Percentiles rank a stretch among this genome's conserved stretches.
phyloP scores from a whole-genome alignment of 495 filamentous ascomycete species.

The Friedmanniomyces endolithicus region DNA sequence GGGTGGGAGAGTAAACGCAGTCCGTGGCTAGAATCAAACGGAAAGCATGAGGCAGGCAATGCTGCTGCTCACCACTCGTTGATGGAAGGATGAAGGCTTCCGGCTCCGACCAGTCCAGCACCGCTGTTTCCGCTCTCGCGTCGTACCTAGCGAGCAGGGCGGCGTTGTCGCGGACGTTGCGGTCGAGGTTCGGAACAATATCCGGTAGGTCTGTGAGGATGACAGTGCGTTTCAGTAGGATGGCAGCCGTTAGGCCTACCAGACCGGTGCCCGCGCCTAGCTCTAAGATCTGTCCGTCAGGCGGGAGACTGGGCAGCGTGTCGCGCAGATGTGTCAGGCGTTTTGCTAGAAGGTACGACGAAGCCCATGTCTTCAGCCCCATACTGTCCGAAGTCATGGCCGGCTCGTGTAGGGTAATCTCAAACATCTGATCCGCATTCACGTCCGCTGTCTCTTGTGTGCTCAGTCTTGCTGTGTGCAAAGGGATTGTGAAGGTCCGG shows the following conservation, averaged over 20 bases:
- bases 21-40: conserved; percentile 58
- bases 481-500: conserved; percentile 58
- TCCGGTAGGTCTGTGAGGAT: conserved; percentile 55
- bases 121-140: conserved; percentile 35
- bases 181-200: conserved; percentile 55
- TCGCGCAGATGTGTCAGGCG: conserved; percentile 44
- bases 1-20: conserved; percentile 54
- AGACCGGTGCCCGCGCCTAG: conserved; percentile 55
- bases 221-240: conserved; percentile 31
- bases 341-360: conserved; percentile 72
- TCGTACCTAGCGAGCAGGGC: conserved; percentile 34
- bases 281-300: conserved; percentile 38
- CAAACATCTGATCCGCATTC: conserved; percentile 31
- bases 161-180: conserved; percentile 49
- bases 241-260: conserved; percentile 41
- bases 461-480: conserved; percentile 7
- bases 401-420: conserved; percentile 69
- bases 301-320: not conserved
- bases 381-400: conserved; percentile 76
- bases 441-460: not conserved
- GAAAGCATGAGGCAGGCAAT: conserved; percentile 33
- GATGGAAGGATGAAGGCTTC: not conserved
- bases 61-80: not conserved
- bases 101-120: conserved; percentile 54
- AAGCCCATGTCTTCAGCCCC: conserved; percentile 69